Evolutionary conservation across 2,329 filamentous ascomycete genomes (phyloP).

Genomic region (Penicillium sp.): DNA sequence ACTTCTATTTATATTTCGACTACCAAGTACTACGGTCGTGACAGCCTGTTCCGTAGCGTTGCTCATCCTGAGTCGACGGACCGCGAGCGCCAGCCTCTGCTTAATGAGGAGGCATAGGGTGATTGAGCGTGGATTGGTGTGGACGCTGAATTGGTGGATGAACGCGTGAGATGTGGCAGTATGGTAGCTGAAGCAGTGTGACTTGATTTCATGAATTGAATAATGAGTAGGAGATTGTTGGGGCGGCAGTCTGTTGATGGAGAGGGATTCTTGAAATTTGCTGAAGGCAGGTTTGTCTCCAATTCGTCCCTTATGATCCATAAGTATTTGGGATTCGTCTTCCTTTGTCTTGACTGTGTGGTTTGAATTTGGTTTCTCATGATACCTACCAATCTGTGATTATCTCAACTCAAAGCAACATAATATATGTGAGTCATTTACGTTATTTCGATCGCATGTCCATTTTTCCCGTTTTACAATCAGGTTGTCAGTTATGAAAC

Average conservation of each 20-base stretch:
- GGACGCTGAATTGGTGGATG: background rate
- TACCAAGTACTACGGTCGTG: slow-evolving; percentile 37
- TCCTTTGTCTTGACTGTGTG: background rate
- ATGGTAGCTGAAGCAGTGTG: background rate
- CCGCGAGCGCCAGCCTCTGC: slow-evolving; percentile 56
- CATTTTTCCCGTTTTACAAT: too few relatives aligned
- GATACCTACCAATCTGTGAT: background rate
- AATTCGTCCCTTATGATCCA: background rate
- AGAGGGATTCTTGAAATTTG: background rate
- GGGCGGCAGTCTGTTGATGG: background rate
- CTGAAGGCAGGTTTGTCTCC: background rate
- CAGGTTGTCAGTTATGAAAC: background rate
- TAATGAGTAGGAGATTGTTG: background rate
- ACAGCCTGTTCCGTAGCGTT: slow-evolving; percentile 37
- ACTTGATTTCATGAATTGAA: background rate
- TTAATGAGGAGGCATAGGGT: slow-evolving; percentile 41
- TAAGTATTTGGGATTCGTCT: background rate
- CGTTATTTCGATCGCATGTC: too few relatives aligned
- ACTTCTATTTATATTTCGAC: slow-evolving; percentile 56
- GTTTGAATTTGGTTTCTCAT: background rate
- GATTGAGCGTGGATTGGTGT: background rate
- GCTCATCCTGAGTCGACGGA: slow-evolving; percentile 46
- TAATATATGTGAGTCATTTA: too few relatives aligned
- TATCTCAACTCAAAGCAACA: too few relatives aligned
- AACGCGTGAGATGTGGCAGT: background rate